Conservation (phyloP, 805 yeast species). For the Saturnispora galanensis region DNA sequence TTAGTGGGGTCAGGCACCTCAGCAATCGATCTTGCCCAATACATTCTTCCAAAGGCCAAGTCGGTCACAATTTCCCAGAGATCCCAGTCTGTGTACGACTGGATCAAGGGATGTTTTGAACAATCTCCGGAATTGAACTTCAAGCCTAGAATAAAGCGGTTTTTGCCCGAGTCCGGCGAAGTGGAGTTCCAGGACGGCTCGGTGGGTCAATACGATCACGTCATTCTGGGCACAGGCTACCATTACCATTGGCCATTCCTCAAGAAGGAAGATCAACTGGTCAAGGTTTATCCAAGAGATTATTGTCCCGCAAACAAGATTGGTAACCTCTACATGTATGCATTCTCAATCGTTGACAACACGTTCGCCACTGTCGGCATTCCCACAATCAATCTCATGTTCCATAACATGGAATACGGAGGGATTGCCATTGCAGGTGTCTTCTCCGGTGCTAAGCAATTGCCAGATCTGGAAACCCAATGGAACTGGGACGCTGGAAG, state of each 20-base stretch:
- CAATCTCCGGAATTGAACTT: conserved; percentile 11
- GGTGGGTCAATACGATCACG: conserved; percentile 26
- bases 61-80: conserved; percentile 12
- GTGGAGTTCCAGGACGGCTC: conserved; percentile 29
- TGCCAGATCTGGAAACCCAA: conserved; percentile 36
- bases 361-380: conserved; percentile 34
- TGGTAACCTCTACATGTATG: conserved; percentile 23
- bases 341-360: conserved; percentile 34
- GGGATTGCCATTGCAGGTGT: conserved; percentile 53
- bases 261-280: conserved; percentile 8
- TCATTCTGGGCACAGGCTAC: conserved; percentile 44
- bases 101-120: conserved; percentile 13
- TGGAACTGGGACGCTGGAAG: conserved; percentile 20
- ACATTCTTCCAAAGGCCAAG: conserved; percentile 18
- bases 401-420: conserved; percentile 40
- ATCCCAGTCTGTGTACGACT: conserved; percentile 18
- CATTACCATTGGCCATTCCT: conserved; percentile 36
- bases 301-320: conserved; percentile 11
- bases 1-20: conserved; percentile 36
- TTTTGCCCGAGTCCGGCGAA: conserved; percentile 11
- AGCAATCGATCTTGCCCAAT: conserved; percentile 35
- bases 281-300: conserved; percentile 7
- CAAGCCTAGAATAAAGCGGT: conserved; percentile 15
- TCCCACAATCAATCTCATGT: conserved; percentile 34
- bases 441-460: conserved; percentile 33